Evolutionary conservation across 768 basidiomycete species (phyloP), one percentile per base, ranked within the genome.

Genomic region (Grammothele lineata): DNA sequence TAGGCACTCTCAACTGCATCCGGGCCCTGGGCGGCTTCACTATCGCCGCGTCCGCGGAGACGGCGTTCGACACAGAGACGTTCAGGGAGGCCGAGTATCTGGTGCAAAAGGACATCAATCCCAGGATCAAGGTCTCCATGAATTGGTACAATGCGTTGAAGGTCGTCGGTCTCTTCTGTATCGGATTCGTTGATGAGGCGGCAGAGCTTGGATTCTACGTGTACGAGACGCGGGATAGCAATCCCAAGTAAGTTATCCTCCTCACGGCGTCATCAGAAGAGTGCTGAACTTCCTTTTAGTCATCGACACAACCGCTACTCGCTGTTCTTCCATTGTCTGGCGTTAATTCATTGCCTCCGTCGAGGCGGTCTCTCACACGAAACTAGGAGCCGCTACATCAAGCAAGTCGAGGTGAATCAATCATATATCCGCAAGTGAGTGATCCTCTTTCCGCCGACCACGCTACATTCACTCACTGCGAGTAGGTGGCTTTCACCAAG

Each of bases 111-210:
- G 62, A 68, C 12, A 62, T n/a, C n/a, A n/a, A n/a, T 64, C 65
- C 64, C 24, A 72, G 75, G 17, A 78, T 60, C 5, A 63, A 71
- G n/a, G 64, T 83, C 14, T 72, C 74, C 1, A 61, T 83, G 58
- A 82, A 78, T 49, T 85, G 83, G 83, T 84, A 83, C 54, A 76
- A 81, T 55, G 71, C 82, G 10, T 81, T 78, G 69, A 84, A 83
- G 72, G 78, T 80, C 45, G 81, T 81, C n/a, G 77, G 73, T 40
- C 70, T 80, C 39, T 85, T 76, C 57, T 81, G 78, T 46, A 68
- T 83, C 2, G 86, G 86, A 0, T 79, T 71, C 56, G 58, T 70
- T 9, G 66, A 73, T 19, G 79, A 81, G 48, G 82, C 85, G 4
- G 83, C 81, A 1, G 59, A 65, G 8, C 70, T 85, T 21, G 86